Evolutionary conservation across 495 filamentous ascomycete species (phyloP).

Genomic region (Daldinia decipiens): DNA sequence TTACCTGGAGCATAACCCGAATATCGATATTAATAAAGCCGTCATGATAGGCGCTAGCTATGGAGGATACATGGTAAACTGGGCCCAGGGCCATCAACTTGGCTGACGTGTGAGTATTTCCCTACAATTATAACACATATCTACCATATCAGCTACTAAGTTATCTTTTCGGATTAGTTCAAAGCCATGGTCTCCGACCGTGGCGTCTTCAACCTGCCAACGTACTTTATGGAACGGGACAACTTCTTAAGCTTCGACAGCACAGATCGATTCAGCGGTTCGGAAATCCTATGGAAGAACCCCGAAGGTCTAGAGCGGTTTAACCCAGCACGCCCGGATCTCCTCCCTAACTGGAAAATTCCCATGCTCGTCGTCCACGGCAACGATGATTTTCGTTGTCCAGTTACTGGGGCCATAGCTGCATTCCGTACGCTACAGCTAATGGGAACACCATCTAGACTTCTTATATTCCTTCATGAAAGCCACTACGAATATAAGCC

Average conservation of each 20-base stretch:
- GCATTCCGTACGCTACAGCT: constrained; percentile 80
- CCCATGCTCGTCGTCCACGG: constrained; percentile 56
- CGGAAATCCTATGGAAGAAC: constrained; percentile 29
- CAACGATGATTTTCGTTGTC: constrained; percentile 77
- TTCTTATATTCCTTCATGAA: constrained; percentile 66
- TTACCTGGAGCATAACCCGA: constrained; percentile 35
- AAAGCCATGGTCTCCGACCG: constrained; percentile 42
- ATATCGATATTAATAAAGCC: constrained; percentile 45
- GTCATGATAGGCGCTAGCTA: constrained; percentile 39
- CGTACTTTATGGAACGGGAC: constrained; percentile 21
- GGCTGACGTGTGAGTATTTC: constrained; percentile 36
- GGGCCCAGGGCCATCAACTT: constrained; percentile 46
- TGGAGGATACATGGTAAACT: constrained; percentile 48
- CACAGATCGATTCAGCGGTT: constrained; percentile 15
- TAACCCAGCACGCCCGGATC: constrained; percentile 38
- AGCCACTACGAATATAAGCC: constrained; percentile 71
- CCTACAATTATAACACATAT: neutral
- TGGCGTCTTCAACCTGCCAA: constrained; percentile 35
- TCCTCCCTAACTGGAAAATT: constrained; percentile 44
- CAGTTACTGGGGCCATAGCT: constrained; percentile 73
- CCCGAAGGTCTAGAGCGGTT: constrained; percentile 21
- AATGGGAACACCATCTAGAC: constrained; percentile 64
- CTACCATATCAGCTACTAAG: neutral
- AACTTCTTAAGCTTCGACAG: neutral
- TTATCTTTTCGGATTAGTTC: constrained; percentile 30